A percentile compares a stretch with the other conserved stretches of the same genome.
Conservation (phyloP, 352 stramenopile species). For the Pythium oligandrum region DNA sequence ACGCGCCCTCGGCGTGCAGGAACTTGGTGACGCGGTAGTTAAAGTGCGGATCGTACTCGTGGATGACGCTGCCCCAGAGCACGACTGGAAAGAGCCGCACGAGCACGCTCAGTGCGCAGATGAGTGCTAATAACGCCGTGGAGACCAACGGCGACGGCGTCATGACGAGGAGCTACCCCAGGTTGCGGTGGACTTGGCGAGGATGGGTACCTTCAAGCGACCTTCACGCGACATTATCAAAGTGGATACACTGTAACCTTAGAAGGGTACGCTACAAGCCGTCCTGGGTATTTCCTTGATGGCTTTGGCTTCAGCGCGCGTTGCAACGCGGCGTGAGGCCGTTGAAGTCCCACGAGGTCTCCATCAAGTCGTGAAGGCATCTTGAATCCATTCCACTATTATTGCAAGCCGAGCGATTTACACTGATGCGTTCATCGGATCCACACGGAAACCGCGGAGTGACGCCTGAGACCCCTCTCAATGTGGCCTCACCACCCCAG, state of each 20-base stretch:
- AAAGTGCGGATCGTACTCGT: slow-evolving; percentile 96
- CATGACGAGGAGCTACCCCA: background rate
- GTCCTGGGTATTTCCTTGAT: too few relatives aligned
- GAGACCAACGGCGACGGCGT: slow-evolving; percentile 15
- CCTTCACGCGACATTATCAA: slow-evolving; percentile 32
- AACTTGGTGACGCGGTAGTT: slow-evolving; percentile 99
- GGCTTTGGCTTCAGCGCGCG: too few relatives aligned
- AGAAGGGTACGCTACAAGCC: too few relatives aligned
- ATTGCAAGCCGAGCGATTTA: too few relatives aligned
- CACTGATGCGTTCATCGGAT: too few relatives aligned
- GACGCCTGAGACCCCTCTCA: too few relatives aligned
- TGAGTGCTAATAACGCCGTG: slow-evolving; percentile 59
- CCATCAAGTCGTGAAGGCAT: too few relatives aligned
- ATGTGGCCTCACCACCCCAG: too few relatives aligned
- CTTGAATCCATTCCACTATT: too few relatives aligned
- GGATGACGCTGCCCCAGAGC: slow-evolving; percentile 88
- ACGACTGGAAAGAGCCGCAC: slow-evolving; percentile 92
- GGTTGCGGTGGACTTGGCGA: background rate
- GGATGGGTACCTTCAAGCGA: slow-evolving; percentile 18
- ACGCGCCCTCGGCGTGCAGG: slow-evolving; percentile 84
- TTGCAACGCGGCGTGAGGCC: too few relatives aligned
- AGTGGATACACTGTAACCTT: background rate
- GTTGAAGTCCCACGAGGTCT: too few relatives aligned
- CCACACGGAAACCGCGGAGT: too few relatives aligned
- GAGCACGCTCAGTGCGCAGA: slow-evolving; percentile 85